Evolutionary conservation across 139 green algal genomes (phyloP).

Genomic region (Eudorina sp.): DNA sequence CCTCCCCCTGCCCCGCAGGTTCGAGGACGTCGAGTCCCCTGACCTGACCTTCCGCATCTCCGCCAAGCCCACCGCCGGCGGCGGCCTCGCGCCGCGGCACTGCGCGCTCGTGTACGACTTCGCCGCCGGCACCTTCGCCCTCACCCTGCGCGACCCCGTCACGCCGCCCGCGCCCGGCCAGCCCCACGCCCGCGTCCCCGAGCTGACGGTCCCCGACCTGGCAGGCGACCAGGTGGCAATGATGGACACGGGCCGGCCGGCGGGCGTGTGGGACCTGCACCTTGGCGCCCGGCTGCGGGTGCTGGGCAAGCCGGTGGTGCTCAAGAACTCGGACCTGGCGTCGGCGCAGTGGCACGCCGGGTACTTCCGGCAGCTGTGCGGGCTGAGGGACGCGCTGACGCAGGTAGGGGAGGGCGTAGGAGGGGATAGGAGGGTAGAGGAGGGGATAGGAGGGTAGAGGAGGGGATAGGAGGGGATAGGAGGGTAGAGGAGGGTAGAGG

Average conservation of each 20-base stretch:
- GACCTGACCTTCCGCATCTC: slow-evolving; percentile 38
- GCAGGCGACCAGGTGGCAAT: slow-evolving; percentile 12
- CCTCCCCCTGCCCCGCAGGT: slow-evolving; percentile 14
- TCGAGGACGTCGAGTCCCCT: slow-evolving; percentile 23
- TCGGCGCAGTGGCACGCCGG: slow-evolving; percentile 21
- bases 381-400: not conserved
- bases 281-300: slow-evolving; percentile 26
- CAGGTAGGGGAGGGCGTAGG: not conserved
- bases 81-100: slow-evolving; percentile 39
- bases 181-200: not conserved
- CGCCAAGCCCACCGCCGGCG: slow-evolving; percentile 17
- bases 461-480: too few relatives aligned
- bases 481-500: too few relatives aligned
- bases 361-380: slow-evolving; percentile 4
- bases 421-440: too few relatives aligned
- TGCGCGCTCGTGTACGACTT: slow-evolving; percentile 30
- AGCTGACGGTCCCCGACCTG: not conserved
- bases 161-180: not conserved
- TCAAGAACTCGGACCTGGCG: slow-evolving; percentile 42
- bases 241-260: not conserved
- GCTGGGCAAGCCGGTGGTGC: not conserved
- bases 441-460: too few relatives aligned
- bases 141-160: slow-evolving; percentile 22
- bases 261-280: slow-evolving; percentile 44
- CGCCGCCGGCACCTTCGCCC: not conserved